Base-by-base conservation (phyloP, 768 basidiomycete genomes). In the Stropharia rugosoannulata region DNA sequence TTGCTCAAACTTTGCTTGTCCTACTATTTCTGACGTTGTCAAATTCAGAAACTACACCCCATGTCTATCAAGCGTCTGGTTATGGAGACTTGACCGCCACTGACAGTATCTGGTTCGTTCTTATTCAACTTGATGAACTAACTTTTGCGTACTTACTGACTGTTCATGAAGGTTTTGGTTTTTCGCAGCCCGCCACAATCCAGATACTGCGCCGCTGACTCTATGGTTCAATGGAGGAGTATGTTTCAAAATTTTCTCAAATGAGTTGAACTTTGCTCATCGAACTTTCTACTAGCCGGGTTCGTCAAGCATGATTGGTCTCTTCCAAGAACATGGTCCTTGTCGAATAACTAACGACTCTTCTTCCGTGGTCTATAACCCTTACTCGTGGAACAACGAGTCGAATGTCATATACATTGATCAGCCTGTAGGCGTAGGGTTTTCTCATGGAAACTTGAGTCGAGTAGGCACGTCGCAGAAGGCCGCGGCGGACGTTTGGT, bases 311-410 rank as follows among this genome's bases (percentile, higher is more conserved):
- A 81, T 80, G 71, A 71, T 86, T 1, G 89, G 87, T 2, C 73
- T 90, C 10, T 78, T 90, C 56, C 87, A 89, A 78, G 90, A 90
- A 67, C 71, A 79, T 61, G 90, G 90, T 2, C 91, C 91, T 1
- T 93, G 92, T 68, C 73, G 80, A n/a, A 82, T 85, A 54, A 80
- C 72, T 16, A 83, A 82, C 61, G 81, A 83, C 64, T 78, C 75
- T 57, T 72, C 68, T 3, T 66, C 72, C 19, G 80, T 85, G 29
- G 68, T 70, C 2, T 63, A 73, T n/a, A 86, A 86, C 60, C 79
- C 81, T 0, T 78, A 67, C 61, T 81, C 83, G 0, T 86, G 84
- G 84, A 84, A 83, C 66, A 80, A 78, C 61, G 67, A 79, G 43
- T 75, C 77, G 0, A 84, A 85, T 58, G 64, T 84, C 18, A 66